Base-by-base conservation (phyloP, 345 rosid genomes). In the Raphanus sativus region DNA sequence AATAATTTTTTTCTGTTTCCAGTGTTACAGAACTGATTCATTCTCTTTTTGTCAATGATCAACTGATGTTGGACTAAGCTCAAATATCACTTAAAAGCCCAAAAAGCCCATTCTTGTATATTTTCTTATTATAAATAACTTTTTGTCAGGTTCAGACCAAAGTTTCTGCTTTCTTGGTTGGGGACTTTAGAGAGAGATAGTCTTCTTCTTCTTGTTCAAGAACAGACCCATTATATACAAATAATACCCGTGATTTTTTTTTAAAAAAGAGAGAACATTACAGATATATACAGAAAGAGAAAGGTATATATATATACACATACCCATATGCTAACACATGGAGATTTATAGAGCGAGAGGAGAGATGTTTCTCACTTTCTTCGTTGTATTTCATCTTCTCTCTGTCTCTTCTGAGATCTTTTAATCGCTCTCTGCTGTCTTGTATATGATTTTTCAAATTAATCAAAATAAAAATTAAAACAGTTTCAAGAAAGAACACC, bases 351-450 rank as follows among this genome's bases (percentile, higher is more conserved):
- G 71, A 76, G 25, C 48, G 36, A 73, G 54, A 77, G 74, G 33
- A 78, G 45, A 75, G 2, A 59, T 69, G 63, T 70, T 64, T 42
- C 67, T 77, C 74, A 36, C 62, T 76, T 76, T 73, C 70, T 58
- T 29, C 67, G 32, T 16, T 62, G 4, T 42, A 38, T 58, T 26
- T 71, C 16, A 12, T 72, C 73, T 25, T 72, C 68, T 77, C 76
- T 69, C 75, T n/a, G n/a, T 69, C 75, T 50, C 29, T 28, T 59
- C 36, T 62, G 82, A 68, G 82, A 79, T 79, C 82, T 74, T 74
- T 62, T 21, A 12, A 50, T 59, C 33, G 2, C 55, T 25, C 59
- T 77, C 55, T 13, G 55, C 17, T 48, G 55, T 48, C 61, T 45
- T 71, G 55, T 59, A 60, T 45, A 71, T 66, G 40, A 21, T 21